Evolutionary conservation across 495 filamentous ascomycete species (phyloP), one percentile per base, ranked within the genome.

Genomic region (Opeltia flavorubescens): DNA sequence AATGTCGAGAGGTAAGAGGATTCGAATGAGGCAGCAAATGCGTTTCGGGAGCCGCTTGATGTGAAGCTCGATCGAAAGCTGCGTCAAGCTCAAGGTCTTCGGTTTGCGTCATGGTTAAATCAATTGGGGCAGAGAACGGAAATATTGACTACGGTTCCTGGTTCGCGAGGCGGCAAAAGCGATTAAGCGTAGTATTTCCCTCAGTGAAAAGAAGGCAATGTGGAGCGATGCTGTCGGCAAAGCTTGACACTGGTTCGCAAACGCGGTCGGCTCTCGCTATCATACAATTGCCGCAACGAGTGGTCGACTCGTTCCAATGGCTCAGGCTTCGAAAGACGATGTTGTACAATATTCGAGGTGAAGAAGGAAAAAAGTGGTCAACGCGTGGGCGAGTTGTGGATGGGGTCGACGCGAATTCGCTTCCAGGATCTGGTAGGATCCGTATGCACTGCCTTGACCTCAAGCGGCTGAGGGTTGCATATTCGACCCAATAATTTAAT

Each of bases 181-280:
- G 38, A 41, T 41, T 25, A 41, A 26, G 38, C 38, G 38, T 41
- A 41, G 38, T 41, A 41, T 41, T 41, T 41, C 38, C 38, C 38
- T 41, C 38, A 41, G 15, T 0, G 38, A 41, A 25, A 41, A 7
- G 9, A 25, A 11, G 38, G 38, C 21, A 41, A 21, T 17, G 13
- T 41, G 38, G 38, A 41, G 21, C 38, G 38, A 41, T 21, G 21
- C 13, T 11, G 38, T 41, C 38, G 38, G 38, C 38, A 41, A 41
- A 23, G 38, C 2, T 41, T 21, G 38, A 41, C 38, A 41, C 38
- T 41, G 38, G 38, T 20, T 41, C 38, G 38, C 15, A 41, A n/a
- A 41, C 18, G 38, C 13, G 21, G 38, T 41, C 38, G 38, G 20
- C 38, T 41, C 21, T 41, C 1, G 38, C 38, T 41, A 41, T n/a